Percentiles rank a stretch among this genome's conserved stretches.
Evolutionary conservation across 305 asterid species (phyloP).

Genomic region (Fraxinus sp.): DNA sequence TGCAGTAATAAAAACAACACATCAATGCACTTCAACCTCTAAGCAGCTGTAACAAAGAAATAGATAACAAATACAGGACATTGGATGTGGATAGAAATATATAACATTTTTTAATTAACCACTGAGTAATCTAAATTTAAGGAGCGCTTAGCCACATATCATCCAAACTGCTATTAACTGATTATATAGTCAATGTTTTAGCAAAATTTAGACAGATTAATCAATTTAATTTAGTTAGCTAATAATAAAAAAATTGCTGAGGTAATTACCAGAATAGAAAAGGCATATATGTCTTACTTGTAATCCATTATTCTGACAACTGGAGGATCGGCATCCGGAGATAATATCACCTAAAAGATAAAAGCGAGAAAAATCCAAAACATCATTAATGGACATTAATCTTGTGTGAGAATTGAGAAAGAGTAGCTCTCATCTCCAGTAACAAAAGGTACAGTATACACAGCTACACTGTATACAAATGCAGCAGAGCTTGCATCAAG

Average conservation of each 20-base stretch:
- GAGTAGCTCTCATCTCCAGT: not conserved
- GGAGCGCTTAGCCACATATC: not conserved
- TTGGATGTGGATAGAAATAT: conserved; percentile 14
- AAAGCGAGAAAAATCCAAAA: conserved; percentile 25
- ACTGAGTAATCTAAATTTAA: conserved; percentile 1
- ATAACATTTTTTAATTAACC: not conserved
- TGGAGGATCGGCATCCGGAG: conserved; percentile 95
- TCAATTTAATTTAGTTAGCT: not conserved
- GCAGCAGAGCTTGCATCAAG: not conserved
- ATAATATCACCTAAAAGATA: conserved; percentile 71
- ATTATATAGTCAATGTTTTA: not conserved
- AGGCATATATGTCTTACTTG: conserved; percentile 53
- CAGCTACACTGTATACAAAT: not conserved
- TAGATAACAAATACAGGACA: not conserved
- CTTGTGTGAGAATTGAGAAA: conserved; percentile 3
- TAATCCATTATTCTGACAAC: conserved; percentile 91
- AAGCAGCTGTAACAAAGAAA: not conserved
- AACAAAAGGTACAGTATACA: not conserved
- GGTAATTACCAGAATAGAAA: conserved; percentile 11
- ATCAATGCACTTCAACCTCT: conserved; percentile 10
- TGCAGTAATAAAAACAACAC: conserved; percentile 34
- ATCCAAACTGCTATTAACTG: not conserved
- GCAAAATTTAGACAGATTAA: not conserved
- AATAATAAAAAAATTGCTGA: not conserved
- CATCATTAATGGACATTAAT: conserved; percentile 25